Evolutionary conservation across 2,329 filamentous ascomycete species (phyloP).

Genomic region (Cyanodermella asteris): DNA sequence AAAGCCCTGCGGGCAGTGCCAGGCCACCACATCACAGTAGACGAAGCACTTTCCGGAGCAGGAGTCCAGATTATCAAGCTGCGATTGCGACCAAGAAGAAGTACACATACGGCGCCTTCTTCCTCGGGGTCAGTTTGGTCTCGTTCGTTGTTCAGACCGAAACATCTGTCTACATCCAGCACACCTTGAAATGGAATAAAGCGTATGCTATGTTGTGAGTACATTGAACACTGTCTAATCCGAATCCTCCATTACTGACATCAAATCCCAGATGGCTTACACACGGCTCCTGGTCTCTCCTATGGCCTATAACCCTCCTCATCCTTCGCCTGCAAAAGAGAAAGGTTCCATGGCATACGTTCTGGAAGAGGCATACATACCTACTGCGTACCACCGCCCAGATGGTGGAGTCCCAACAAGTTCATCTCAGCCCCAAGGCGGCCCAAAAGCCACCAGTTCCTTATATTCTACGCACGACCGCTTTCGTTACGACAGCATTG

Average conservation of each 20-base stretch:
- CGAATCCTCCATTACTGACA: not conserved
- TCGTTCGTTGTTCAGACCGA: constrained; percentile 90
- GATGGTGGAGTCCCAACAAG: constrained; percentile 65
- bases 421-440: constrained; percentile 33
- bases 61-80: constrained; percentile 46
- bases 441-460: constrained; percentile 29
- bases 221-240: constrained; percentile 1
- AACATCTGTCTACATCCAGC: constrained; percentile 84
- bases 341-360: constrained; percentile 56
- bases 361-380: constrained; percentile 56
- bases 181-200: constrained; percentile 83
- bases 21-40: constrained; percentile 24
- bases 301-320: constrained; percentile 71
- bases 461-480: constrained; percentile 63
- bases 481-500: constrained; percentile 61
- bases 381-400: constrained; percentile 45
- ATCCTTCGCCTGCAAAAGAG: constrained; percentile 62
- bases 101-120: constrained; percentile 71
- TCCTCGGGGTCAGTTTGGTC: constrained; percentile 61
- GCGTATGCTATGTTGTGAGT: constrained; percentile 94
- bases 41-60: constrained; percentile 51
- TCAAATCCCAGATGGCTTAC: constrained; percentile 45
- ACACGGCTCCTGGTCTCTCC: constrained; percentile 75
- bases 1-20: constrained; percentile 9
- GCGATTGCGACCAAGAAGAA: constrained; percentile 50